These are phyloP conservation scores for Fraxinus nigra DNA, from an alignment of 305 asterid species.

Conservation along the genomic window DNA sequence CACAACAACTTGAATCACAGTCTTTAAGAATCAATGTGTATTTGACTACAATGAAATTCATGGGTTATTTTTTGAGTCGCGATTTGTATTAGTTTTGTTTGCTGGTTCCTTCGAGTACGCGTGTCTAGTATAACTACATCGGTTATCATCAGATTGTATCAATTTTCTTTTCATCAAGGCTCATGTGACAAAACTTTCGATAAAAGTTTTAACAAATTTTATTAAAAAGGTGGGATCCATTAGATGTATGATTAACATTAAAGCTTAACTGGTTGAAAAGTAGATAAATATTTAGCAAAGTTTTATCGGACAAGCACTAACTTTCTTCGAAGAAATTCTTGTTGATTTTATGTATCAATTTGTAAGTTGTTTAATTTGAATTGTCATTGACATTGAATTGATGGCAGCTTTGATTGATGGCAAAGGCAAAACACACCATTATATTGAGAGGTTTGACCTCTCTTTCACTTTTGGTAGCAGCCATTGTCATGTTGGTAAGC, in stretches of 20 bases:
- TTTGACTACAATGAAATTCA: background rate
- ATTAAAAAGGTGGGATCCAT: background rate
- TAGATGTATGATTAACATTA: background rate
- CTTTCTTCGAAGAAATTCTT: background rate
- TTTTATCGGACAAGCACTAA: background rate
- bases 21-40: background rate
- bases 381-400: background rate
- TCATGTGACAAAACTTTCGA: background rate
- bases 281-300: background rate
- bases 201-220: background rate
- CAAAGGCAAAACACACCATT: background rate
- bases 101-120: background rate
- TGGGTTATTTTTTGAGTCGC: background rate
- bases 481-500: conserved; percentile 12
- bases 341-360: background rate
- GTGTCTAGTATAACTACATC: background rate
- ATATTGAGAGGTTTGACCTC: background rate
- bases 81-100: background rate
- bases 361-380: background rate
- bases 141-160: background rate
- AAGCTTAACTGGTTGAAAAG: background rate
- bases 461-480: background rate
- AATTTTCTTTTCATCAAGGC: background rate
- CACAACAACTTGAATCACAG: background rate
- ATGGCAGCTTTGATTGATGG: background rate